A percentile compares a stretch with the other conserved stretches of the same genome.
Evolutionary conservation across 371 early-diverging fungal species (phyloP).

Genomic region (Mortierella sp.): DNA sequence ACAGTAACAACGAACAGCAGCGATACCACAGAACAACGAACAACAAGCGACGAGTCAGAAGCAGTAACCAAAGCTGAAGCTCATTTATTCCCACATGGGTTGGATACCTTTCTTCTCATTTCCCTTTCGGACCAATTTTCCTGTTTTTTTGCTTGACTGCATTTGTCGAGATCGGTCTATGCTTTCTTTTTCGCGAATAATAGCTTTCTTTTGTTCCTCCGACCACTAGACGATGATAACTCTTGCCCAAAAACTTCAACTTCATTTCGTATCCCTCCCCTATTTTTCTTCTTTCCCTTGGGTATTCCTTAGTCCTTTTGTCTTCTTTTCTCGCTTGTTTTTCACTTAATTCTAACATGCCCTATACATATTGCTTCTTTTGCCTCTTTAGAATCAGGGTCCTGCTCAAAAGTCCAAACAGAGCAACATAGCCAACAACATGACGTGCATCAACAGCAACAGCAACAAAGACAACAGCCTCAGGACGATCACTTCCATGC

Average conservation of each 20-base stretch:
- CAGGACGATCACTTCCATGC: not conserved
- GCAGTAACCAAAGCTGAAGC: not conserved
- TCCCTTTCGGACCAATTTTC: not conserved
- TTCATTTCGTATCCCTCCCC: not conserved
- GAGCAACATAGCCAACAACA: not conserved
- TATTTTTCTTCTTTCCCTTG: not conserved
- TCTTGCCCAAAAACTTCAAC: too few species aligned
- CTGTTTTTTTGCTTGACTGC: not conserved
- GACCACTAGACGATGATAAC: too few species aligned
- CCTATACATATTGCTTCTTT: conserved; percentile 8
- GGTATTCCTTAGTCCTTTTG: too few species aligned
- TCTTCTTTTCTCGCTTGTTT: too few species aligned
- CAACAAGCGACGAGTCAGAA: not conserved
- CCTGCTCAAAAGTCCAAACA: not conserved
- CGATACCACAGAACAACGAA: not conserved
- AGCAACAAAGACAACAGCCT: not conserved
- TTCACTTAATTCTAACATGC: conserved; percentile 7
- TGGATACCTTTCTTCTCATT: not conserved
- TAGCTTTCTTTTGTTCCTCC: not conserved
- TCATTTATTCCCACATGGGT: not conserved
- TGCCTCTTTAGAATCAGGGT: conserved; percentile 14
- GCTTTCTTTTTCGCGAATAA: not conserved
- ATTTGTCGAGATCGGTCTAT: not conserved
- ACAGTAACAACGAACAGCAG: not conserved
- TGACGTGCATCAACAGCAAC: not conserved